Percentiles rank a stretch among this genome's conserved stretches.
phyloP scores from a whole-genome alignment of 164 flowering plant genomes.

The Magnolia kwangsiensis region DNA sequence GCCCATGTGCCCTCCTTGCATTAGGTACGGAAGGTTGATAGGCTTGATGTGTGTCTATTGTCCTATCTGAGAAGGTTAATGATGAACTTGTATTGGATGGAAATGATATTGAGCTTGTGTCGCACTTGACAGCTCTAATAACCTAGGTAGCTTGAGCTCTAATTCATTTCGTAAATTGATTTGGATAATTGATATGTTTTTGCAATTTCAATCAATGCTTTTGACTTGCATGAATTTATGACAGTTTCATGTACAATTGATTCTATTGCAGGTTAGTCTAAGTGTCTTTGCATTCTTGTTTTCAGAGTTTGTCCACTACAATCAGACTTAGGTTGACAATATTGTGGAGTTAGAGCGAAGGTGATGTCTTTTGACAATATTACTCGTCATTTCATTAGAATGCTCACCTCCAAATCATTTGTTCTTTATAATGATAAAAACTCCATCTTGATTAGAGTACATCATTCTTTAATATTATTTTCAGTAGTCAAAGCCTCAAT shows the following conservation, averaged over 20 bases:
- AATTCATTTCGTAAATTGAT: background rate
- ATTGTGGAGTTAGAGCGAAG: conserved; percentile 91
- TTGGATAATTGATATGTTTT: background rate
- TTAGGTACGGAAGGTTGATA: too few relatives aligned
- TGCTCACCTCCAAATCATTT: background rate
- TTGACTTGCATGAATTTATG: background rate
- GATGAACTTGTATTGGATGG: too few relatives aligned
- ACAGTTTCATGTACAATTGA: background rate
- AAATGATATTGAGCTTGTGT: too few relatives aligned
- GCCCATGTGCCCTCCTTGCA: too few relatives aligned
- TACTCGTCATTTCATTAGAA: background rate
- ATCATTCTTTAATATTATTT: background rate
- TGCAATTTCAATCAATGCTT: background rate
- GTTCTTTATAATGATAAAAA: background rate
- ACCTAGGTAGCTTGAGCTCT: too few relatives aligned
- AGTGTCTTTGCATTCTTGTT: conserved; percentile 94
- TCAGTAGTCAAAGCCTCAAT: background rate
- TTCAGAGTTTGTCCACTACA: conserved; percentile 97
- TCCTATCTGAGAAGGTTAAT: too few relatives aligned
- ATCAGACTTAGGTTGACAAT: conserved; percentile 95
- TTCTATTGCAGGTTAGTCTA: conserved; percentile 75
- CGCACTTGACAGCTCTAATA: too few relatives aligned
- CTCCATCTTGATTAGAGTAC: background rate
- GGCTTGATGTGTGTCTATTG: too few relatives aligned
- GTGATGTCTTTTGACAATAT: conserved; percentile 26